phyloP scores from a whole-genome alignment of 2,329 filamentous ascomycete genomes.

The Dissoconium aciculare region DNA sequence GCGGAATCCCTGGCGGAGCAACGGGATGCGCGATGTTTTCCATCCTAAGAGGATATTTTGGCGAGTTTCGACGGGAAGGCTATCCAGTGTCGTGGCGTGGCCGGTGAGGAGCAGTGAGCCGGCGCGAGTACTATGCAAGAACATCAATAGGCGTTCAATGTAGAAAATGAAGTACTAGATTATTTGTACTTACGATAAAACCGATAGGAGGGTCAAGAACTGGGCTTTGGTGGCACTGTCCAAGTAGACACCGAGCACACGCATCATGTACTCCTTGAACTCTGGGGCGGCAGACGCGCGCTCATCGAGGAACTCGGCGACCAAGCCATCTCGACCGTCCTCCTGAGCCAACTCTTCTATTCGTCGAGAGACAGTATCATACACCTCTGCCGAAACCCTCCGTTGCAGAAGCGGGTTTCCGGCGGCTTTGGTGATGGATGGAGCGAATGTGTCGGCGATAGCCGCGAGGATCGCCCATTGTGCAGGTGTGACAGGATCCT shows the following conservation, averaged over 20 bases:
- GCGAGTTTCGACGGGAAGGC: slow-evolving; percentile 46
- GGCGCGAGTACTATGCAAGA: slow-evolving; percentile 45
- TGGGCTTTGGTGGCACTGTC: slow-evolving; percentile 34
- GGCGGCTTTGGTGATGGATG: slow-evolving; percentile 34
- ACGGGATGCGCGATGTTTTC: slow-evolving; percentile 41
- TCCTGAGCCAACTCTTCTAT: slow-evolving; percentile 29
- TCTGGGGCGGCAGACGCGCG: slow-evolving; percentile 31
- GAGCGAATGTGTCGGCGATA: slow-evolving; percentile 44
- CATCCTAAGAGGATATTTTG: slow-evolving; percentile 49
- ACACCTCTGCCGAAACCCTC: slow-evolving; percentile 14
- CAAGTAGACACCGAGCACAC: slow-evolving; percentile 35
- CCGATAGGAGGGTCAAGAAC: too few relatives aligned
- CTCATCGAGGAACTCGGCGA: slow-evolving; percentile 19
- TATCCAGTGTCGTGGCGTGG: slow-evolving; percentile 45
- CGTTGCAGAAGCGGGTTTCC: slow-evolving; percentile 17
- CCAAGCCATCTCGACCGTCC: slow-evolving; percentile 27
- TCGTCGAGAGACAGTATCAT: slow-evolving; percentile 39
- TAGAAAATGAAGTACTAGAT: too few relatives aligned
- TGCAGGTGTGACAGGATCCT: slow-evolving; percentile 35
- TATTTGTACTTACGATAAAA: slow-evolving; percentile 1
- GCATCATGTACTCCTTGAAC: slow-evolving; percentile 38
- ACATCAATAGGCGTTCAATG: too few relatives aligned
- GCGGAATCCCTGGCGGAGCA: slow-evolving; percentile 42
- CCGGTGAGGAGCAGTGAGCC: slow-evolving; percentile 54
- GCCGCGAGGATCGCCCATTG: slow-evolving; percentile 47